Base-by-base conservation (phyloP, 768 basidiomycete species). In the Mrakia blollopis region DNA sequence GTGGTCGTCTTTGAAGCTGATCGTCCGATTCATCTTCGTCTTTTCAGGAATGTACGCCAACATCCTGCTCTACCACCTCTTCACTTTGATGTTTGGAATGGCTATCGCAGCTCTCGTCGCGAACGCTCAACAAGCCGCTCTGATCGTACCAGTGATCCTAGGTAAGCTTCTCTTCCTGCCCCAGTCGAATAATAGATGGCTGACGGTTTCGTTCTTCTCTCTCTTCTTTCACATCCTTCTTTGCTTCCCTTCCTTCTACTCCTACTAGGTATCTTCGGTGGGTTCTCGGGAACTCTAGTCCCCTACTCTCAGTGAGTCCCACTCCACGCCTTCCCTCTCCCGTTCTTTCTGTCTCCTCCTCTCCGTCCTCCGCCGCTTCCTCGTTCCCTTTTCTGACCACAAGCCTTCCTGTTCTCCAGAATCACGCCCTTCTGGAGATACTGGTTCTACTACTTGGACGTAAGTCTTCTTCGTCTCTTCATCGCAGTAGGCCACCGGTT, bases 381-480 rank as follows among this genome's bases (percentile, higher is more conserved):
- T 41, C 39, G 39, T 41, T 41, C 39, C 39, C 39, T 41, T 41
- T 41, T 41, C 39, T 41, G 39, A 41, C 39, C 39, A 41, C 39
- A 41, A 41, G 39, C 39, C 39, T 41, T 41, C 39, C 39, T 41
- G 39, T 41, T 41, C 11, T 41, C 39, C 39, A 41, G 39, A 41
- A 77, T 79, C 61, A 74, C 67, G 14, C 62, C 76, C 47, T 77
- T 79, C 69, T 79, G 75, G 75, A 52, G 76, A 39, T 77, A 76
- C 67, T 77, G 76, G 79, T 35, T 79, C 30, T 71, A 68, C 41
- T 61, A 68, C 52, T 68, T 78, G 80, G 75, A 83, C 77, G 39
- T 41, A 41, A 41, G 39, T 41, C 39, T 41, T 41, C 39, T 41
- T 41, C 39, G 39, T 41, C 39, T 41, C 39, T 41, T 41, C 39